phyloP scores from a whole-genome alignment of 768 basidiomycete species.

The Clavaria fumosa region DNA sequence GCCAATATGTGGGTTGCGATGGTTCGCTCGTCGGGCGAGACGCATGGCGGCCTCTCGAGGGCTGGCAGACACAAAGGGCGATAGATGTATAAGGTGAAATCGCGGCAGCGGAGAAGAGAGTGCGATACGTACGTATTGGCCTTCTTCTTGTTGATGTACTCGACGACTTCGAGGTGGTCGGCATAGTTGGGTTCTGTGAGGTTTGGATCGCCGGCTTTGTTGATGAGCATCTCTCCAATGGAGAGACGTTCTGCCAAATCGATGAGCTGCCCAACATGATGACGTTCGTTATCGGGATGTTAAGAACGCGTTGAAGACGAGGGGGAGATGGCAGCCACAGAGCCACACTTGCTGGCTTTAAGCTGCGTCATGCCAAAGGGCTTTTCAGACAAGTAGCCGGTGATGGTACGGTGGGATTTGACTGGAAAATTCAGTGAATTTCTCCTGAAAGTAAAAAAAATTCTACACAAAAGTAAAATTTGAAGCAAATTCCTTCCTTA shows the following conservation, averaged over 20 bases:
- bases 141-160: constrained; percentile 87
- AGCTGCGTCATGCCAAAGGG: no score
- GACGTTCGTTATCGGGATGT: no score
- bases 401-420: no score
- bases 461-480: no score
- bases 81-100: constrained; percentile 1
- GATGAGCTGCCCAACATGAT: constrained; percentile 39
- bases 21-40: constrained; percentile 73
- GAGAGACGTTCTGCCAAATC: constrained; percentile 40
- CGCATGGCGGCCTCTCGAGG: constrained; percentile 87
- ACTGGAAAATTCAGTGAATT: no score
- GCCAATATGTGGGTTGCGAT: constrained; percentile 84
- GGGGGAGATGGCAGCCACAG: no score
- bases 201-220: constrained; percentile 76
- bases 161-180: constrained; percentile 84
- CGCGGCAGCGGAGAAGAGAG: not conserved
- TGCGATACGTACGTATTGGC: constrained; percentile 76
- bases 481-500: no score
- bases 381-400: no score
- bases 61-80: no score
- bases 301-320: no score
- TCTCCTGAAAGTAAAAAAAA: no score
- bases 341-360: no score
- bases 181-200: constrained; percentile 85
- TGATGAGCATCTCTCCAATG: constrained; percentile 56